A percentile compares a stretch with the other conserved stretches of the same genome.
Conservation (phyloP, 306 rosid species). For the Cucumis melo region DNA sequence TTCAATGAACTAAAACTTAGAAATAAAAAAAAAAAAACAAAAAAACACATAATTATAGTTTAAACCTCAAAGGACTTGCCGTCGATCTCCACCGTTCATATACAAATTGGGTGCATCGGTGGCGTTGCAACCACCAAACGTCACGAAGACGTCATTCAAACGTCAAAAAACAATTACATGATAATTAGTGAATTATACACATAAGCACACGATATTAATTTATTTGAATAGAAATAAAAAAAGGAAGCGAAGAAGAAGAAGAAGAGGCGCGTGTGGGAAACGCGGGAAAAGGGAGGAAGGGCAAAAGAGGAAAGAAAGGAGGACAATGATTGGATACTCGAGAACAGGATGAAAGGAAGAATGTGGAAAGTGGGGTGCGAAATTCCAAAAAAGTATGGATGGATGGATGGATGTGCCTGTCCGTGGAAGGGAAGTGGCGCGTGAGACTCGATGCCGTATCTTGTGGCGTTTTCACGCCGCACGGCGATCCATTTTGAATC, state of each 20-base stretch:
- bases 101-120: neutral
- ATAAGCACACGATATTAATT: neutral
- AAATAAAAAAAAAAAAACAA: too few relatives aligned
- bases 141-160: neutral
- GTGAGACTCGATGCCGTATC: conserved; percentile 7
- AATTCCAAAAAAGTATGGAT: neutral
- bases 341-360: neutral
- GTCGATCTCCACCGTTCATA: neutral
- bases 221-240: neutral
- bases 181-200: neutral
- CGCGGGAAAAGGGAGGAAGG: neutral
- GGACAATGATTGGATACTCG: conserved; percentile 4
- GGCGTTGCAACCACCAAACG: neutral
- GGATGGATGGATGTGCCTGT: neutral
- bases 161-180: neutral
- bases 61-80: too few relatives aligned
- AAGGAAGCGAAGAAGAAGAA: too few relatives aligned
- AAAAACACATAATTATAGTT: too few relatives aligned
- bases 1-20: too few relatives aligned
- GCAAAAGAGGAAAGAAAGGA: neutral
- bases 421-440: neutral
- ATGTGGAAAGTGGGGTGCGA: conserved; percentile 4
- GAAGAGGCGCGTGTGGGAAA: neutral
- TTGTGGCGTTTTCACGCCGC: neutral
- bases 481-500: neutral